Evolutionary conservation across 1,139 yeast species (phyloP), one percentile per base, ranked within the genome.

Genomic region (Lodderomyces beijingensis): DNA sequence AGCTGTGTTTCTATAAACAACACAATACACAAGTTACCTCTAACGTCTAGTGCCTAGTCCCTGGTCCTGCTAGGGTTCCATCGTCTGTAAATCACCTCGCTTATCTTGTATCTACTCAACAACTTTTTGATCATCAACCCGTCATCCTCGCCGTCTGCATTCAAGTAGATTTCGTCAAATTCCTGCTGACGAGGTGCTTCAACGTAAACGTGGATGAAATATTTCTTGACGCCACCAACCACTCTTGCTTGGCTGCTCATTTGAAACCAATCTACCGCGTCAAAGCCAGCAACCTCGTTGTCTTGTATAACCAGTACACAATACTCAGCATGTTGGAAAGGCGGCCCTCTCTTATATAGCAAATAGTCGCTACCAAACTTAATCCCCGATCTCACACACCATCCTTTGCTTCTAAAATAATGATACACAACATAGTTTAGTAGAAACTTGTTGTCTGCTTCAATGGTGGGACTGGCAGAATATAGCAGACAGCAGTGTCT

Each of bases 331-430:
- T 91, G 99, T 30, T 82, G 76, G 52, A 89, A 88, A 1, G 96
- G 96, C 7, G 98, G 98, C 0, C 99, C 99, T 37, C 91, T 68
- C 36, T 81, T 77, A 54, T 91, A 91, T 5, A 91, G 62, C 13
- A 91, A 61, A 55, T 67, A 80, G 46, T 89, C 95, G 15, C 86
- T 74, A 2, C 96, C 96, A 57, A 91, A 91, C 53, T 91, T 91
- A 37, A 89, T 75, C 0, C 97, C 98, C 1, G 89, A 76, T 39
- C 95, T 69, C 2, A 81, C 94, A 64, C 97, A 89, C 97, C 97
- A 91, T 0, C 97, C 97, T 21, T 78, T 69, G 0, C 96, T 78
- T 34, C 95, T 69, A 56, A 79, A 89, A 52, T 88, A 89, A 50
- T 88, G 95, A 49, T 89, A 91, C 0, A 75, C 91, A 4, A 77